phyloP scores from a whole-genome alignment of 1,139 yeast species.

The Geotrichum fermentans region DNA sequence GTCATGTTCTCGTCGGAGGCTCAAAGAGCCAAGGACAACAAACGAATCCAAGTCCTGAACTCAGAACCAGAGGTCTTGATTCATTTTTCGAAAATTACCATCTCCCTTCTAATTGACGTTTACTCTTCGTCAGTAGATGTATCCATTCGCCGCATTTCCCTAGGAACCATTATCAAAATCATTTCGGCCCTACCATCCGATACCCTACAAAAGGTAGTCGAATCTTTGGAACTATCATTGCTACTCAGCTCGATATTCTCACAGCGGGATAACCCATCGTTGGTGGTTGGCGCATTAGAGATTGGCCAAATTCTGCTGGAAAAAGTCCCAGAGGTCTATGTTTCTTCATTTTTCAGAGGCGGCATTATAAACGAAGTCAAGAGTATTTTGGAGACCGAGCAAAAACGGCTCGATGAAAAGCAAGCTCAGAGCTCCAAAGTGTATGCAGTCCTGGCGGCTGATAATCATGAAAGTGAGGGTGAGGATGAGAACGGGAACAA shows the following conservation, averaged over 20 bases:
- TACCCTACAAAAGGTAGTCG: constrained; percentile 27
- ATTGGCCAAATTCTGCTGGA: constrained; percentile 46
- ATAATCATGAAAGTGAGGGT: not conserved
- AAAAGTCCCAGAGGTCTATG: constrained; percentile 45
- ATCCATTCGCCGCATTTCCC: constrained; percentile 56
- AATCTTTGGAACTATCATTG: constrained; percentile 34
- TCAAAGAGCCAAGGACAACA: constrained; percentile 17
- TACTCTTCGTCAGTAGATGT: constrained; percentile 74
- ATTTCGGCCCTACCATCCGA: constrained; percentile 35
- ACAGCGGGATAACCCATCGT: constrained; percentile 42
- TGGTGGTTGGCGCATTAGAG: constrained; percentile 53
- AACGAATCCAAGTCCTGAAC: constrained; percentile 20
- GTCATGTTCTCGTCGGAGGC: constrained; percentile 25
- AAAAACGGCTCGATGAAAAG: constrained; percentile 9
- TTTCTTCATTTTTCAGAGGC: constrained; percentile 58
- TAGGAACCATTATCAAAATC: constrained; percentile 55
- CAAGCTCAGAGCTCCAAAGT: constrained; percentile 1
- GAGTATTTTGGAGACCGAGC: constrained; percentile 20
- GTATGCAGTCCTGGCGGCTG: not conserved
- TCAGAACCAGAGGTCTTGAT: constrained; percentile 26
- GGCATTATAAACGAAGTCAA: constrained; percentile 59
- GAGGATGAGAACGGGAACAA: constrained; percentile 14
- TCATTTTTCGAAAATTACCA: constrained; percentile 48
- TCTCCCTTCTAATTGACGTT: constrained; percentile 60
- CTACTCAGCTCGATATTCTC: constrained; percentile 68